Base-by-base conservation (phyloP, 1,284 basidiomycete genomes). In the Porphyrellus sp. region DNA sequence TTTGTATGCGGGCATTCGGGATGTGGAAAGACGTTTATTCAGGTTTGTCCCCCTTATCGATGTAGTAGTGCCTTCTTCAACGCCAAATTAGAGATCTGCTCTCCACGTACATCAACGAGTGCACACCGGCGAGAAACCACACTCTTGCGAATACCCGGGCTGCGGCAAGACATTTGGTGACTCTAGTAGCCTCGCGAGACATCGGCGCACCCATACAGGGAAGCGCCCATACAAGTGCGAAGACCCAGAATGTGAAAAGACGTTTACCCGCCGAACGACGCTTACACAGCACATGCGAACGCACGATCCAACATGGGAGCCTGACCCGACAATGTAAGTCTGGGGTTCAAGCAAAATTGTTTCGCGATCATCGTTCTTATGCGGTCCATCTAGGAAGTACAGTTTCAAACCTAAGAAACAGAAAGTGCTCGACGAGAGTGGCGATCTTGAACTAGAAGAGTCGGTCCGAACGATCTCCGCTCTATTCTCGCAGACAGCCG, bases 51-150 rank as follows among this genome's bases (percentile, higher is more conserved):
- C 40, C 28, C 42, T 16, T 46, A 45, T 40, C 41, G 33, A 52
- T 42, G 28, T 37, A 30, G 46, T 35, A 31, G 27, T 41, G 33
- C 21, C 25, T 52, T 38, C 42, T 60, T 25, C 55, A 56, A 57
- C 49, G 58, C 52, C 24, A 57, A 53, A 47, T 47, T 64, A 91
- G 89, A 81, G 88, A 49, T 92, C 90, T 6, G 92, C 92, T 21
- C 73, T 94, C 52, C 89, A 89, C 46, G 92, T 94, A 5, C 91
- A 94, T 68, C 78, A 81, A 50, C 85, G 91, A 34, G 89, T 91
- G 9, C 91, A 94, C 65, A 92, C 91, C 7, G 91, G 92, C 44
- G 91, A 94, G 74, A 90, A 90, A 65, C 91, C 91, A 3, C 91
- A 93, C 70, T 81, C 79, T 54, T 94, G 91, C 72, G 88, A 91